A percentile compares a stretch with the other conserved stretches of the same genome.
phyloP scores from a whole-genome alignment of 768 basidiomycete species.

The Phanerochaete carnosa region DNA sequence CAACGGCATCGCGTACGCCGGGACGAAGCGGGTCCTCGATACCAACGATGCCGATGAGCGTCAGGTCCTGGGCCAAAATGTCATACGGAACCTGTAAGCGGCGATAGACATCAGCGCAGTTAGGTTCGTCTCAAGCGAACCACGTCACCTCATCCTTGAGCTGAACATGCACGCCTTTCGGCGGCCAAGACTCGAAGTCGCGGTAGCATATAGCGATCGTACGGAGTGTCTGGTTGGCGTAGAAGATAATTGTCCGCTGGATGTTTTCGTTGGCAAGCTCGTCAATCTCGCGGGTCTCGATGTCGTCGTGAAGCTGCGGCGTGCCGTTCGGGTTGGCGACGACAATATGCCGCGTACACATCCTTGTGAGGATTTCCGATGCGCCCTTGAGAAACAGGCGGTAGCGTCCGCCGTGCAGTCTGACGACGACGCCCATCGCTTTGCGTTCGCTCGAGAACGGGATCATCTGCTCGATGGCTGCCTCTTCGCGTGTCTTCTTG shows the following conservation, averaged over 20 bases:
- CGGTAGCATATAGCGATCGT: constrained; percentile 94
- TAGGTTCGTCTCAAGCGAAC: background rate
- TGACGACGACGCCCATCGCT: constrained; percentile 89
- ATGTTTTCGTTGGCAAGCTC: constrained; percentile 77
- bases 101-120: background rate
- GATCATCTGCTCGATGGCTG: constrained; percentile 76
- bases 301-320: constrained; percentile 13
- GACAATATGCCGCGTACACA: constrained; percentile 70
- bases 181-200: constrained; percentile 87
- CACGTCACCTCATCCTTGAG: constrained; percentile 55
- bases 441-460: constrained; percentile 94
- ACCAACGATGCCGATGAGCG: constrained; percentile 85
- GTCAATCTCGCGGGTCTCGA: constrained; percentile 64
- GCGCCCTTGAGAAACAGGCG: constrained; percentile 91
- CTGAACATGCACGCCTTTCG: constrained; percentile 37
- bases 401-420: constrained; percentile 41
- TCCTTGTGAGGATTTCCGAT: constrained; percentile 85
- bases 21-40: constrained; percentile 95
- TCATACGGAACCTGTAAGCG: constrained; percentile 59
- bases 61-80: constrained; percentile 66
- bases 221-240: constrained; percentile 92
- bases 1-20: constrained; percentile 87
- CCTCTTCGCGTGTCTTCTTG: constrained; percentile 56
- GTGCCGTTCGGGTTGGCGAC: constrained; percentile 35
- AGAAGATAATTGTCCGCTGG: constrained; percentile 91